phyloP scores from a whole-genome alignment of 2,329 filamentous ascomycete genomes.

The Aspergillus transmontanensis region DNA sequence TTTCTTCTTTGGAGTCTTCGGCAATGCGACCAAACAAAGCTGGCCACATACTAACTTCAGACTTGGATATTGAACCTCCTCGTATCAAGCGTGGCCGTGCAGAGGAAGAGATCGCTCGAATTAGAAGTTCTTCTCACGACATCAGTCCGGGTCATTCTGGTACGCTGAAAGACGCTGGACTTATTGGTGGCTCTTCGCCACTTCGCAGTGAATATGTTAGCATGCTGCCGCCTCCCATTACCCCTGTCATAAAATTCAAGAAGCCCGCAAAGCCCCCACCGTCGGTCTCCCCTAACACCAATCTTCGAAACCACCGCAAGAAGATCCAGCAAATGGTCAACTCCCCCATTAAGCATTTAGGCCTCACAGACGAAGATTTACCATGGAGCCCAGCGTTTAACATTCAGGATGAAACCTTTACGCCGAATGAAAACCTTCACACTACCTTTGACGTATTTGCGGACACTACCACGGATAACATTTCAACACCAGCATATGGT shows the following conservation, averaged over 20 bases:
- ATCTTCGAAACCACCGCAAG: constrained; percentile 83
- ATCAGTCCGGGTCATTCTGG: constrained; percentile 68
- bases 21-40: constrained; percentile 71
- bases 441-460: constrained; percentile 60
- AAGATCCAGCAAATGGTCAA: constrained; percentile 79
- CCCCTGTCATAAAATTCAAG: constrained; percentile 81
- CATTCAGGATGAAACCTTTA: constrained; percentile 49
- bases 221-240: constrained; percentile 74
- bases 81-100: constrained; percentile 85
- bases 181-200: constrained; percentile 65
- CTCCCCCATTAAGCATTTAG: constrained; percentile 63
- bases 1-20: constrained; percentile 93
- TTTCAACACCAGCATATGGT: constrained; percentile 44
- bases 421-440: constrained; percentile 45
- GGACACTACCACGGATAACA: constrained; percentile 41
- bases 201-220: constrained; percentile 59
- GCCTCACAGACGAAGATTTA: constrained; percentile 43
- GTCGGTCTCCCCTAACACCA: constrained; percentile 90
- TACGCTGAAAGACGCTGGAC: constrained; percentile 34
- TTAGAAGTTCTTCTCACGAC: constrained; percentile 89
- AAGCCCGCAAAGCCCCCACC: constrained; percentile 64
- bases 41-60: constrained; percentile 70
- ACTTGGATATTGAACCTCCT: constrained; percentile 71
- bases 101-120: constrained; percentile 91
- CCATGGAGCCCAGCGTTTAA: constrained; percentile 55